A percentile compares a stretch with the other conserved stretches of the same genome.
phyloP scores from a whole-genome alignment of 1,284 basidiomycete genomes.

The Leucoagaricus sp. region DNA sequence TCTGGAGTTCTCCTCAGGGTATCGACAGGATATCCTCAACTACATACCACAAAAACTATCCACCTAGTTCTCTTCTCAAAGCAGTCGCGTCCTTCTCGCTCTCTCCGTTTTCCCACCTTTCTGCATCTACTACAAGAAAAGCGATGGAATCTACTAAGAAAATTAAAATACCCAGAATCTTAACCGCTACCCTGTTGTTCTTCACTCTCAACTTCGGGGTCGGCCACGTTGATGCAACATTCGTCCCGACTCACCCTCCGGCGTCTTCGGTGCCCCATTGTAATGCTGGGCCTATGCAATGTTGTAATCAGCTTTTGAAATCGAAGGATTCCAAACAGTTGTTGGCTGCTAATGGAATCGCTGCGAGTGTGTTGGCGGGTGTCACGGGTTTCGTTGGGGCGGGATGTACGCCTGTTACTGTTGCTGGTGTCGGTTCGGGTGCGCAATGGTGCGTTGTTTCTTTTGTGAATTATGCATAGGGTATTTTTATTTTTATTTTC shows the following conservation, averaged over 20 bases:
- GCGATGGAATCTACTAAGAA: constrained; percentile 9
- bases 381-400: constrained; percentile 12
- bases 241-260: background rate
- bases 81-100: background rate
- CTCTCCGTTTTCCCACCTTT: background rate
- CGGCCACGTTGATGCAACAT: constrained; percentile 5
- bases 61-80: too few relatives aligned
- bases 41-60: background rate
- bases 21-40: too few relatives aligned
- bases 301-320: constrained; percentile 12
- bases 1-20: too few relatives aligned
- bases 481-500: background rate
- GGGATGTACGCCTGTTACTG: constrained; percentile 14
- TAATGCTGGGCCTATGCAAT: constrained; percentile 14
- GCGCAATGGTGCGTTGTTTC: background rate
- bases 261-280: too few relatives aligned
- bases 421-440: constrained; percentile 5
- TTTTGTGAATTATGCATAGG: background rate
- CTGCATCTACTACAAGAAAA: constrained; percentile 12
- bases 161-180: background rate
- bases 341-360: constrained; percentile 6
- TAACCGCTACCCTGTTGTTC: background rate
- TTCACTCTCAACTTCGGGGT: constrained; percentile 4
- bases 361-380: background rate
- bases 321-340: background rate